Base-by-base conservation (phyloP, 2,329 filamentous ascomycete genomes). In the Alternaria viburni region DNA sequence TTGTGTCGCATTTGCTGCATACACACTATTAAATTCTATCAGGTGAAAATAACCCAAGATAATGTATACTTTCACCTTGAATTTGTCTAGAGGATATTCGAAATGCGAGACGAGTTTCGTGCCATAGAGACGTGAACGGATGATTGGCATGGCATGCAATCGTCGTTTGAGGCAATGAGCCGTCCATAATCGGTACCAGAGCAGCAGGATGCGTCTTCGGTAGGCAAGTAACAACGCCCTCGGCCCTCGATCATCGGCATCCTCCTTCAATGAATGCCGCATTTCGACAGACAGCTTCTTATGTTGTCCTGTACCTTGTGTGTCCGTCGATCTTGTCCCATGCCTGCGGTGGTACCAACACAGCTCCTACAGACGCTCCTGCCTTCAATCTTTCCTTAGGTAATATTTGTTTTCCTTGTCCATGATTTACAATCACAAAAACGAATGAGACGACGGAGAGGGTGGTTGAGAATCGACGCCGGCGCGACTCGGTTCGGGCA, bases 291-390 rank as follows among this genome's bases (percentile, higher is more conserved):
- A 61, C 66, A 41, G 67, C 70, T 55, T 77, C 69, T 17, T 67
- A 28, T 26, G 77, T 69, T 3, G 73, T 72, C 30, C 65, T 52
- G 45, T 79, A 78, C 6, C 67, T 67, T 67, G 71, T 43, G 69
- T 74, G 56, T 71, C 74, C 64, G 70, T 65, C 55, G 65, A 86
- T 86, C 67, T 85, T 84, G 15, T 82, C 82, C 4, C 74, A 74
- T 1, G 84, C 82, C 58, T 81, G 79, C 2, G 84, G 83, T 4
- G 83, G 85, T 4, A 83, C 84, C 67, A 86, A 79, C 55, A 87
- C 68, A 11, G 83, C 84, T 46, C 84, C 79, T 3, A 86, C 83
- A 32, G 72, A 75, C 19, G 74, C 72, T 13, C 74, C 75, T 15
- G 36, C 77, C 77, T 50, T 77, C 76, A 74, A 68, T 75, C 62